Evolutionary conservation across 2,329 filamentous ascomycete genomes (phyloP).

Genomic region (Clonostachys rosea): DNA sequence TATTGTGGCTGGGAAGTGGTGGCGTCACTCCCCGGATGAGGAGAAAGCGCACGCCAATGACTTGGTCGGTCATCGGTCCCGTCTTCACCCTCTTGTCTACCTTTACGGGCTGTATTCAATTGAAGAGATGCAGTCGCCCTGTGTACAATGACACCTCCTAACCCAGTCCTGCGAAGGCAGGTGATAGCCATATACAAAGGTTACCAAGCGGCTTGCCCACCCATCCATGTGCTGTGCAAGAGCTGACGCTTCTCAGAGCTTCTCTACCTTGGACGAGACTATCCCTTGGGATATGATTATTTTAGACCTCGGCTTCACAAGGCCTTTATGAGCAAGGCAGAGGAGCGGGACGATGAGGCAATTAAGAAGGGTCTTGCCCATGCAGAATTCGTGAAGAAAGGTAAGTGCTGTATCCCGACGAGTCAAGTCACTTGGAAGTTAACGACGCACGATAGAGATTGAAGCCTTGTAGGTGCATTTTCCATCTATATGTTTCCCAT

Average conservation of each 20-base stretch:
- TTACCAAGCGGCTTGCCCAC: neutral
- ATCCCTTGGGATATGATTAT: slow-evolving; percentile 77
- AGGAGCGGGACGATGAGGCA: slow-evolving; percentile 65
- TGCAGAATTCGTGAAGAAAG: slow-evolving; percentile 89
- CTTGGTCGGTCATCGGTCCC: too few relatives aligned
- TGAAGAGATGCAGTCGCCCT: neutral
- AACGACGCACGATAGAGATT: slow-evolving; percentile 57
- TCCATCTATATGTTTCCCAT: neutral
- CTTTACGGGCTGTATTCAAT: too few relatives aligned
- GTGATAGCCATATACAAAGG: slow-evolving; percentile 90
- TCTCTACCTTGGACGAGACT: slow-evolving; percentile 77
- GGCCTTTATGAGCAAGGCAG: slow-evolving; percentile 75
- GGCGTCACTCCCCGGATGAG: too few relatives aligned
- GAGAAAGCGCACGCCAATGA: too few relatives aligned
- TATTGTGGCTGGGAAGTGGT: neutral
- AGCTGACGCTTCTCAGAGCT: slow-evolving; percentile 55
- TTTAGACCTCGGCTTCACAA: slow-evolving; percentile 78
- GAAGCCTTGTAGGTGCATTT: slow-evolving; percentile 72
- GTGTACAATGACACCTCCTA: slow-evolving; percentile 24
- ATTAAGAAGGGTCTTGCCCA: slow-evolving; percentile 72
- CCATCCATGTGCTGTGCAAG: neutral
- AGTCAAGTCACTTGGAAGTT: neutral
- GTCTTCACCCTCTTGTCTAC: too few relatives aligned
- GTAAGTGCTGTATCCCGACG: slow-evolving; percentile 37
- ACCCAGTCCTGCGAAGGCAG: slow-evolving; percentile 62